Evolutionary conservation across 2,329 filamentous ascomycete species (phyloP).

Genomic region (Neopestalotiopsis sp.): DNA sequence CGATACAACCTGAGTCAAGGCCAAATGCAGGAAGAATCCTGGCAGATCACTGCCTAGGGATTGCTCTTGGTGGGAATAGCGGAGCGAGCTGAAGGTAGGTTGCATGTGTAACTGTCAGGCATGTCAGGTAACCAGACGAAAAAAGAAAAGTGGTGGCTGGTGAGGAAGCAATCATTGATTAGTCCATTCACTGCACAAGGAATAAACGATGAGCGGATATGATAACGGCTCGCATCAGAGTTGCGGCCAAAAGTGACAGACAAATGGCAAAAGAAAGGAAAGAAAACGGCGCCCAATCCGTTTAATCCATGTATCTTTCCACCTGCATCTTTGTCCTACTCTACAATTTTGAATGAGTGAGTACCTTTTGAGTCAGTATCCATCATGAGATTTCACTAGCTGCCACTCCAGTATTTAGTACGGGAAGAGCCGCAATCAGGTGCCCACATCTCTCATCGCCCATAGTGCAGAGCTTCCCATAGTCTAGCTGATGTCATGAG

Average conservation of each 20-base stretch:
- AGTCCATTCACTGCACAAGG: background rate
- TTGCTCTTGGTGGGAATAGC: background rate
- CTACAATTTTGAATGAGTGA: background rate
- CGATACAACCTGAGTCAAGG: conserved; percentile 10
- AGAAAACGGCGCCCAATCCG: background rate
- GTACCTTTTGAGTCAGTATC: background rate
- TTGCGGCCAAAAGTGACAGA: background rate
- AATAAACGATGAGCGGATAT: background rate
- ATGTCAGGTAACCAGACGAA: background rate
- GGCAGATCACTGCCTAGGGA: conserved; percentile 2
- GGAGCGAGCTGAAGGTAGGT: background rate
- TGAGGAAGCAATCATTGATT: background rate
- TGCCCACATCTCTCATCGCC: background rate
- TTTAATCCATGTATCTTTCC: background rate
- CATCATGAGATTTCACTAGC: background rate
- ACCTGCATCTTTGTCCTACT: background rate
- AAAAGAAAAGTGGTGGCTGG: conserved; percentile 4
- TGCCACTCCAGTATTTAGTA: background rate
- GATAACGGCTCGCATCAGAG: background rate
- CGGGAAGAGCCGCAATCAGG: background rate
- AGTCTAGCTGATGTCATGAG: background rate
- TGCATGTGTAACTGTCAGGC: background rate
- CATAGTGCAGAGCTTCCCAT: background rate
- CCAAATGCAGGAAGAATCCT: background rate
- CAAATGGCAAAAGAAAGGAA: background rate